A percentile compares a stretch with the other conserved stretches of the same genome.
Conservation (phyloP, 2,329 filamentous ascomycete genomes). For the Penicillium palitans region DNA sequence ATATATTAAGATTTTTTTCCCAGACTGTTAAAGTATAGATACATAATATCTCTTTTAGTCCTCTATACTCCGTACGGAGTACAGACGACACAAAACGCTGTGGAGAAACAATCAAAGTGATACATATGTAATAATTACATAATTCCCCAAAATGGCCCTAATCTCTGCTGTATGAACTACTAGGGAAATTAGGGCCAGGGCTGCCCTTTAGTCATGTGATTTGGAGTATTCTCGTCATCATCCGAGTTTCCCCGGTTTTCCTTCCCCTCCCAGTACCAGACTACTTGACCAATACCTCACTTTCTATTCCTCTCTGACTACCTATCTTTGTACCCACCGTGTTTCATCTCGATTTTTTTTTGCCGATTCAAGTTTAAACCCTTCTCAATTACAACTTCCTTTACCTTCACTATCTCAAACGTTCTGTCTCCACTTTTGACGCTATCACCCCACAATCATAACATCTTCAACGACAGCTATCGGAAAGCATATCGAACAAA, state of each 20-base stretch:
- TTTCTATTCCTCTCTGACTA: slow-evolving; percentile 11
- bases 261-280: slow-evolving; percentile 7
- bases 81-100: not conserved
- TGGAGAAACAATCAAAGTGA: slow-evolving; percentile 1
- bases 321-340: slow-evolving; percentile 5
- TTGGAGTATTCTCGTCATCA: slow-evolving; percentile 2
- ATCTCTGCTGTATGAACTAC: not conserved
- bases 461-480: slow-evolving; percentile 9
- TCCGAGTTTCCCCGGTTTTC: slow-evolving; percentile 16
- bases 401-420: not conserved
- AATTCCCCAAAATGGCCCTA: not conserved
- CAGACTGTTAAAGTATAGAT: not conserved
- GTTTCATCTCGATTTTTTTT: not conserved
- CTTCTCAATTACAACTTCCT: not conserved
- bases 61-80: not conserved
- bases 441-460: slow-evolving; percentile 24
- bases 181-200: slow-evolving; percentile 14
- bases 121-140: not conserved
- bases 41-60: not conserved
- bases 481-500: slow-evolving; percentile 10
- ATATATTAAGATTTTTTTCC: not conserved
- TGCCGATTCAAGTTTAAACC: not conserved
- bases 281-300: slow-evolving; percentile 20
- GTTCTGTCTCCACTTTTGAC: slow-evolving; percentile 19
- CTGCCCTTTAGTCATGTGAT: slow-evolving; percentile 9